Base-by-base conservation (phyloP, 2,329 filamentous ascomycete genomes). In the Tothia fuscella region DNA sequence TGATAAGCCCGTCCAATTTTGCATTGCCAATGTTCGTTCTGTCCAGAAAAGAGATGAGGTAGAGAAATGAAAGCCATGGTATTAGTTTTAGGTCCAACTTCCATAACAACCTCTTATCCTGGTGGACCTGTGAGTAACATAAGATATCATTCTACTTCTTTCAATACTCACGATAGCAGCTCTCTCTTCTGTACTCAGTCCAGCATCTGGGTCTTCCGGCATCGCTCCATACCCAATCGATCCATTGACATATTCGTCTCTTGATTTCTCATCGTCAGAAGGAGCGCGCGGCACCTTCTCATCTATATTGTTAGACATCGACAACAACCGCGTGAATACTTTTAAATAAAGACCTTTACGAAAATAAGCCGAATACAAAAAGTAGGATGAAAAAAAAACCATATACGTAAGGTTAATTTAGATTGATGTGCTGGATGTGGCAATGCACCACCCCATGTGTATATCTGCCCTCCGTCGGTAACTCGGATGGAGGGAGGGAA, bases 21-120 rank as follows among this genome's bases (percentile, higher is more conserved):
- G 36, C 44, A 21, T 46, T 46, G 19, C 44, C 44, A 20, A 46
- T 46, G 20, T 46, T 46, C 20, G 84, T 87, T 12, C 80, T 53
- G 44, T 67, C 63, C 14, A 87, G 69, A 56, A 86, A 87, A 46
- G 78, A 80, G 40, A 85, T 69, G 2, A 88, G 68, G 52, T 87
- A 87, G 25, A 87, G 68, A 36, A 85, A 65, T 44, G 76, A 80
- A 10, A 85, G 72, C 68, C 75, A 80, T 28, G 76, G 78, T 32
- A 80, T 77, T 2, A 80, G 62, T 41, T 66, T 65, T 17, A 70
- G 50, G 51, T 82, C 78, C 16, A 82, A 64, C 54, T 74, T 80
- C 54, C 76, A 68, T 7, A 81, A 53, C 2, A 82, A 61, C 50
- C 70, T 72, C 46, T 69, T 70, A 49, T 81, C 78, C 78, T 81